Evolutionary conservation across 106 monocot species (phyloP).

Genomic region (Platanthera guangdongensis): DNA sequence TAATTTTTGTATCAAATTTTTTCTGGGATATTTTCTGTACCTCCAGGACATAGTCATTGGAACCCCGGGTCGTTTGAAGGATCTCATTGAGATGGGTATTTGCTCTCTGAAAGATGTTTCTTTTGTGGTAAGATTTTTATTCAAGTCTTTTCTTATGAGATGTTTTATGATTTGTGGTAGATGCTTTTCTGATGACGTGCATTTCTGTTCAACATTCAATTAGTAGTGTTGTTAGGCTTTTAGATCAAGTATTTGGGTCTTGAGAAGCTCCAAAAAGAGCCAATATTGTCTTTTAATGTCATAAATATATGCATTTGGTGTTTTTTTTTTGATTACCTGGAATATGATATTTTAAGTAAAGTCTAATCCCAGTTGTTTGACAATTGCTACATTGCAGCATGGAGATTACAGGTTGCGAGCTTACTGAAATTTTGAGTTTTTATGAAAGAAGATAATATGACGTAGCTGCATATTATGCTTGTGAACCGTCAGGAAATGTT

Average conservation of each 20-base stretch:
- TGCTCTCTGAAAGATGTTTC: conserved; percentile 77
- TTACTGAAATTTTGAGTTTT: too few relatives aligned
- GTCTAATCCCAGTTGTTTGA: too few relatives aligned
- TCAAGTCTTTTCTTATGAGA: neutral
- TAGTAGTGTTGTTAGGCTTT: neutral
- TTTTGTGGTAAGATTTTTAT: conserved; percentile 60
- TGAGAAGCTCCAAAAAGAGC: neutral
- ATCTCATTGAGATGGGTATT: conserved; percentile 88
- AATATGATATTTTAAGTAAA: too few relatives aligned
- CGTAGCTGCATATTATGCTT: too few relatives aligned
- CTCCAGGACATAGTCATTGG: conserved; percentile 89
- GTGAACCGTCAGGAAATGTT: too few relatives aligned
- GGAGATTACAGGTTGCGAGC: too few relatives aligned
- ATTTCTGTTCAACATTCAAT: neutral
- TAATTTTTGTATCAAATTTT: neutral
- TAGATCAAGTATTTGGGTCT: neutral
- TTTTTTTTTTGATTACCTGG: too few relatives aligned
- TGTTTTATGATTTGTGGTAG: neutral
- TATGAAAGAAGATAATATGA: too few relatives aligned
- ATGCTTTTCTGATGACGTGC: neutral
- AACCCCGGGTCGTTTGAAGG: conserved; percentile 89
- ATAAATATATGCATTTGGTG: neutral
- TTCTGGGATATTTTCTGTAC: conserved; percentile 4
- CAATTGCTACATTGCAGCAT: too few relatives aligned
- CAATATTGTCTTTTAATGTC: neutral